Base-by-base conservation (phyloP, 2,329 filamentous ascomycete species). In the Magnaporthiopsis incrustans region DNA sequence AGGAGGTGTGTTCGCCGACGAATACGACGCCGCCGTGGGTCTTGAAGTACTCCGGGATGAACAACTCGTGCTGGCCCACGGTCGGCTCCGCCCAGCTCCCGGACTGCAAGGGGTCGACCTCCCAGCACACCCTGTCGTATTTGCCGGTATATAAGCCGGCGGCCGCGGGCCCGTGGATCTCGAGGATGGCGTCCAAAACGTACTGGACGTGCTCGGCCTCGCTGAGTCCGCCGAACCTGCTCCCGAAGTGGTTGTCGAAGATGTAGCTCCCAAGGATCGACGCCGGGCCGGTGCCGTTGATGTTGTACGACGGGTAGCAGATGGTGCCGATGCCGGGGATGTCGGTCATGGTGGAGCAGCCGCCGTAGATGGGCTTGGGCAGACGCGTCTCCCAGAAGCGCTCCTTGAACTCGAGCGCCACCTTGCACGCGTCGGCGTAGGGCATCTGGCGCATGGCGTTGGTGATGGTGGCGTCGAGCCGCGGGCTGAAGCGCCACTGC, bases 31-130 rank as follows among this genome's bases (percentile, higher is more conserved):
- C 84, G 67, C 81, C 81, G 72, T 91, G 85, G 0, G 87, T 90
- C 71, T 86, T 83, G 70, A 88, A 90, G 70, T 89, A 91, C n/a
- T 88, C 85, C 0, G 89, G 88, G 11, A 91, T 77, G 68, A 88
- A 91, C 30, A 90, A 70, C 68, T 88, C 81, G 70, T 91, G 88
- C 75, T 90, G 86, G 0, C 87, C 87, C 0, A 85, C 77, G 0
- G 78, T 74, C 0, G 88, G 87, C 5, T 74, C 73, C 1, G 83
- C 83, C 88, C 87, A 91, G 8, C 83, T 82, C 84, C 84, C 87
- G 1, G 81, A 81, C 71, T 87, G 80, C 65, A 84, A 81, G 65
- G 84, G 81, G 67, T 90, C 85, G 10, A 81, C 72, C 62, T 82
- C 77, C 88, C 88, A 91, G 77, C 88, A 90, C 61, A 84, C 81